These are phyloP conservation scores for Coemansia reversa DNA, from an alignment of 192 early-diverging fungal genomes.

Conservation along the genomic window DNA sequence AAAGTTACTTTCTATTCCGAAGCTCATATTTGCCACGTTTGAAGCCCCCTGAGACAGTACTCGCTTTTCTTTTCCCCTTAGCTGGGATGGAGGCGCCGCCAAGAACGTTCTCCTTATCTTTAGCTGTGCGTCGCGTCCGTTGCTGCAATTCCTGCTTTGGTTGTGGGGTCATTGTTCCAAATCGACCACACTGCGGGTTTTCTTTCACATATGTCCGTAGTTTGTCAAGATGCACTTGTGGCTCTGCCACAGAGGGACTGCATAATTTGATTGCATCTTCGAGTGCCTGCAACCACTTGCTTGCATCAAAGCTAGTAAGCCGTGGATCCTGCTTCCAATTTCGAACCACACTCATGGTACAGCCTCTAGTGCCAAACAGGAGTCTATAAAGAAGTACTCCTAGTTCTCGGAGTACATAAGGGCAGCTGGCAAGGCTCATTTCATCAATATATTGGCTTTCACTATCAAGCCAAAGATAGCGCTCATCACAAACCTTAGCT, in stretches of 20 bases:
- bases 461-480: neutral
- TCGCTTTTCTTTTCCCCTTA: neutral
- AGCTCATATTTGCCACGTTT: neutral
- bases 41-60: neutral
- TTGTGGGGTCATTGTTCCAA: neutral
- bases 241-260: neutral
- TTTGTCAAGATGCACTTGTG: neutral
- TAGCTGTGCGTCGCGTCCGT: neutral
- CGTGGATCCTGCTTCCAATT: neutral
- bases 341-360: neutral
- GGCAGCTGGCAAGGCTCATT: neutral
- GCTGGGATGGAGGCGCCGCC: neutral
- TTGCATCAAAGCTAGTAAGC: neutral
- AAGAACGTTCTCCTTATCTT: neutral
- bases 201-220: neutral
- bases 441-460: neutral
- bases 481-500: neutral
- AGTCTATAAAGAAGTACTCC: neutral
- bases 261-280: neutral
- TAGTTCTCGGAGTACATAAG: neutral
- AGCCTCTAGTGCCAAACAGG: neutral
- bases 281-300: neutral
- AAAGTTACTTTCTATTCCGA: neutral
- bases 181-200: neutral
- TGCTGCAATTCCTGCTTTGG: neutral